These are phyloP conservation scores for Penicillium taxi DNA, from an alignment of 495 filamentous ascomycete genomes.

Conservation along the genomic window DNA sequence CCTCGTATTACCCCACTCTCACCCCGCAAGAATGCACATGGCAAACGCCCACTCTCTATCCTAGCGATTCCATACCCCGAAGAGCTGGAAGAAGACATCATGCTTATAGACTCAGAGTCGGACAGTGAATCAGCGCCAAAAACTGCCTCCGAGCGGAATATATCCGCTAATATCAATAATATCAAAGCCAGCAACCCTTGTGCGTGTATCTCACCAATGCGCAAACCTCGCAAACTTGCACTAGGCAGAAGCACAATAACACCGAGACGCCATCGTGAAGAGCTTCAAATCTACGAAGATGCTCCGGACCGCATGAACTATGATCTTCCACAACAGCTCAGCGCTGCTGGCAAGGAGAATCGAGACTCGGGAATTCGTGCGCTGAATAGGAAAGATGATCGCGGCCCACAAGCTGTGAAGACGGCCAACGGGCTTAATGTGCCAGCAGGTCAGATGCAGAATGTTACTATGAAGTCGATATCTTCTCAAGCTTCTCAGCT, in stretches of 20 bases:
- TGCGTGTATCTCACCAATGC: slow-evolving; percentile 10
- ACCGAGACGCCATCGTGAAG: slow-evolving; percentile 22
- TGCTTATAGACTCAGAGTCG: slow-evolving; percentile 24
- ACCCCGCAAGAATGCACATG: slow-evolving; percentile 30
- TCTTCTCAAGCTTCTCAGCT: slow-evolving; percentile 1
- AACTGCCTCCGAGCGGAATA: slow-evolving; percentile 37
- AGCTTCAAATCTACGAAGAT: slow-evolving; percentile 36
- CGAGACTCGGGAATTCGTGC: slow-evolving; percentile 1
- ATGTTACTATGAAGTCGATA: too few species aligned
- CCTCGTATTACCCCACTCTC: slow-evolving; percentile 13
- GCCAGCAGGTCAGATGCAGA: neutral
- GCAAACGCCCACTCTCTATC: slow-evolving; percentile 39
- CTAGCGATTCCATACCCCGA: slow-evolving; percentile 24
- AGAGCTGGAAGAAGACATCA: slow-evolving; percentile 17
- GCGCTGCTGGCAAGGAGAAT: slow-evolving; percentile 32
- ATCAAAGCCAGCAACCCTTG: too few species aligned
- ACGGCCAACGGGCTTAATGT: neutral
- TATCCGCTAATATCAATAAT: slow-evolving; percentile 27
- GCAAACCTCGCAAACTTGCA: slow-evolving; percentile 30
- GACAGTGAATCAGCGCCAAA: slow-evolving; percentile 8
- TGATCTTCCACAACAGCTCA: slow-evolving; percentile 16
- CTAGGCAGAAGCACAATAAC: slow-evolving; percentile 18
- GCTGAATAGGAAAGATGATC: slow-evolving; percentile 10
- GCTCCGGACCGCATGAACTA: slow-evolving; percentile 14
- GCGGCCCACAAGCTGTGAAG: slow-evolving; percentile 3